Evolutionary conservation across 2,329 filamentous ascomycete genomes (phyloP).

Genomic region (Neopestalotiopsis sp.): DNA sequence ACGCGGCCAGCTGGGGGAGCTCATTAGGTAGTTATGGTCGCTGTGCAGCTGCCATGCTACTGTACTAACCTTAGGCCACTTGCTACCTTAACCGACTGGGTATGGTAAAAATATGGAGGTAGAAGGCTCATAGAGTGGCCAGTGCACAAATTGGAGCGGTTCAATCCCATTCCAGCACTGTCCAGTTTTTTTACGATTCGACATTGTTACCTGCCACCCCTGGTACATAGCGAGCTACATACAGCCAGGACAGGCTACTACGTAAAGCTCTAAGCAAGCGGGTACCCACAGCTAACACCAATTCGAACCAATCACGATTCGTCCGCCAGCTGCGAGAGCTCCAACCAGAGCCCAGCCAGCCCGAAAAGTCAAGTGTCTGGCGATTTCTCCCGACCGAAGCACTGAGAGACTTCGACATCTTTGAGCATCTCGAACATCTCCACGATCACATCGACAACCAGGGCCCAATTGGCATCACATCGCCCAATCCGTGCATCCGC

Average conservation of each 20-base stretch:
- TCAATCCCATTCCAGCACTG: not conserved
- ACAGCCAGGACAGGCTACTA: not conserved
- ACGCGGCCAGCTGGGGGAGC: not conserved
- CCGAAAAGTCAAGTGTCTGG: slow-evolving; percentile 31
- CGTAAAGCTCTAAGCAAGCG: not conserved
- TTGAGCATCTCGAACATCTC: slow-evolving; percentile 25
- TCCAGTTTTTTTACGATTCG: not conserved
- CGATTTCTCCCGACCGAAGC: slow-evolving; percentile 43
- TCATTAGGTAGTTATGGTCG: not conserved
- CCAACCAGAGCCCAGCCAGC: not conserved
- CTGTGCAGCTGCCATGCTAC: not conserved
- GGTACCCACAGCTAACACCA: not conserved
- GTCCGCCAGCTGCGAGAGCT: slow-evolving; percentile 3
- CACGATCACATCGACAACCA: slow-evolving; percentile 28
- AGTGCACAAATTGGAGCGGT: not conserved
- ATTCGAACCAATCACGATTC: not conserved
- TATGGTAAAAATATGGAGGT: not conserved
- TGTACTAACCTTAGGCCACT: no score
- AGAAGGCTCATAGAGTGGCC: not conserved
- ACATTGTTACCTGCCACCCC: not conserved
- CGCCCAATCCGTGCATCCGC: slow-evolving; percentile 38
- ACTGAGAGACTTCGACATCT: not conserved
- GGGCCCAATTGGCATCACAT: slow-evolving; percentile 53
- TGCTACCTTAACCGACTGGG: no score
- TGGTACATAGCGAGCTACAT: not conserved